phyloP scores from a whole-genome alignment of 306 rosid genomes.

The Glycine soja region DNA sequence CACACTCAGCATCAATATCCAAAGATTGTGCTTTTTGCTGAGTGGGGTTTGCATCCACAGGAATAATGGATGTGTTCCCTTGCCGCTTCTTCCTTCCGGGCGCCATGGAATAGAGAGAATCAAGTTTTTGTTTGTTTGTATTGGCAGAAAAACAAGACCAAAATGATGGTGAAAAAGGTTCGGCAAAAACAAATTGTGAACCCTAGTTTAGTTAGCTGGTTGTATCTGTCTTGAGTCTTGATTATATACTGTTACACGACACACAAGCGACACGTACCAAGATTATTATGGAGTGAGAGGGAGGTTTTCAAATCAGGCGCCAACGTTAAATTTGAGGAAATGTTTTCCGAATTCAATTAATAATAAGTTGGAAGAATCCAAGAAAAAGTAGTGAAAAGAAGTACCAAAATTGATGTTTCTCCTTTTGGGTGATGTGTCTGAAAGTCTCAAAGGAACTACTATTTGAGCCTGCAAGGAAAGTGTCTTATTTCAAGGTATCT shows the following conservation, averaged over 20 bases:
- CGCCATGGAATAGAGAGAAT: slow-evolving; percentile 8
- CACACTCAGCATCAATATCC: not conserved
- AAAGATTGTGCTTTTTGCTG: not conserved
- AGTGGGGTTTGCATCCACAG: not conserved
- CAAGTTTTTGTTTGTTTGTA: not conserved
- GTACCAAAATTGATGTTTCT: too few relatives aligned
- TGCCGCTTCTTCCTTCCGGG: slow-evolving; percentile 2
- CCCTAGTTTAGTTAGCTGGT: not conserved
- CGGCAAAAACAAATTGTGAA: not conserved
- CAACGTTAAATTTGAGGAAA: not conserved
- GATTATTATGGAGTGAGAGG: not conserved
- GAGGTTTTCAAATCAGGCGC: slow-evolving; percentile 28
- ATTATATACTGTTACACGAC: too few relatives aligned
- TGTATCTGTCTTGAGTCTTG: too few relatives aligned
- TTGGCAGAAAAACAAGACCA: not conserved
- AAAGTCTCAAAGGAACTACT: too few relatives aligned
- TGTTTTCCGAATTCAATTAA: not conserved
- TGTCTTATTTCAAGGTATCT: not conserved
- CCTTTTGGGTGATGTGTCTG: too few relatives aligned
- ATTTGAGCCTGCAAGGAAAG: too few relatives aligned
- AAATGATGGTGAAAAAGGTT: not conserved
- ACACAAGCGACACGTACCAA: not conserved
- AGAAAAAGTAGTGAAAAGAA: too few relatives aligned
- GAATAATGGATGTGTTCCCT: not conserved
- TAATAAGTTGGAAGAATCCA: not conserved